phyloP scores from a whole-genome alignment of 768 basidiomycete species.

The Amyloporia xantha region DNA sequence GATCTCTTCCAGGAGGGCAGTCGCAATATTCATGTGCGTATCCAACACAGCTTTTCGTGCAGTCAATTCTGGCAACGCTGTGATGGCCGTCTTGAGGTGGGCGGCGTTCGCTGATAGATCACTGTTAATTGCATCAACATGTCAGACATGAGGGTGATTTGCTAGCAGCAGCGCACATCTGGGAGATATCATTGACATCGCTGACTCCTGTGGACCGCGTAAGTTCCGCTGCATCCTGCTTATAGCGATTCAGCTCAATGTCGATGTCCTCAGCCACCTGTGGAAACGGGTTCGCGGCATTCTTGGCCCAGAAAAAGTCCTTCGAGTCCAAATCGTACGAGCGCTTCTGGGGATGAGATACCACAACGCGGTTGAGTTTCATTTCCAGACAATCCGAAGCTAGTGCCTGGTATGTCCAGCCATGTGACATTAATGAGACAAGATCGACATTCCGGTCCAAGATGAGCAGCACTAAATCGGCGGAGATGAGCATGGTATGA shows the following conservation, averaged over 20 bases:
- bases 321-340: slow-evolving; percentile 96
- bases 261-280: slow-evolving; percentile 99
- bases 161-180: slow-evolving; percentile 54
- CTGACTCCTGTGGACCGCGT: slow-evolving; percentile 94
- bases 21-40: slow-evolving; percentile 99
- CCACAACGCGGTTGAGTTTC: slow-evolving; percentile 90
- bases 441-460: slow-evolving; percentile 94
- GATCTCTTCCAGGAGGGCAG: slow-evolving; percentile 89
- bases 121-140: slow-evolving; percentile 29
- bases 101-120: slow-evolving; percentile 91
- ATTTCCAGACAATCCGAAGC: slow-evolving; percentile 97
- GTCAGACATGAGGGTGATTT: neutral
- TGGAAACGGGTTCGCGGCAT: slow-evolving; percentile 94
- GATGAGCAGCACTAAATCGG: slow-evolving; percentile 74
- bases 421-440: slow-evolving; percentile 88
- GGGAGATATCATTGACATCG: slow-evolving; percentile 91
- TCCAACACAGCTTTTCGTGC: slow-evolving; percentile 95
- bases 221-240: slow-evolving; percentile 94
- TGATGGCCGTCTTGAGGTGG: slow-evolving; percentile 95
- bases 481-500: slow-evolving; percentile 9
- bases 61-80: slow-evolving; percentile 91
- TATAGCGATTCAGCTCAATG: slow-evolving; percentile 82
- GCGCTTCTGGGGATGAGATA: slow-evolving; percentile 68
- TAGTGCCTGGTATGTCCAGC: slow-evolving; percentile 98
- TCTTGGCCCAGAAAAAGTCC: slow-evolving; percentile 98